phyloP scores from a whole-genome alignment of 108 stramenopile genomes.

The Cylindrotheca fusiformis region DNA sequence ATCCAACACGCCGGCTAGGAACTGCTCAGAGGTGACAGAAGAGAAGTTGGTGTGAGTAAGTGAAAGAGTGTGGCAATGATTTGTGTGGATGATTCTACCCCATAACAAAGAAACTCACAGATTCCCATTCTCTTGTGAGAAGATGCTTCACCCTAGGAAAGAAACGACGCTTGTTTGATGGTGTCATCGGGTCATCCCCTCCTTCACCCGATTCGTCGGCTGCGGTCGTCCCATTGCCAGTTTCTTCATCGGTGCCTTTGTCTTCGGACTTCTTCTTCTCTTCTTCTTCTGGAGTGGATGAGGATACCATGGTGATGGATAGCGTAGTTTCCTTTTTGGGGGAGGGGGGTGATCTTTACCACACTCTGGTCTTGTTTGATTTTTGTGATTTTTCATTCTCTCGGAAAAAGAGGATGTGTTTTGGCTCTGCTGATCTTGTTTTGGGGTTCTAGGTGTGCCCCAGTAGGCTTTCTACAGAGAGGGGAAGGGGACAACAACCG shows the following conservation, averaged over 20 bases:
- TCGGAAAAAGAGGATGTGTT: too few species aligned
- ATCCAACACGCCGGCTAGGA: conserved; percentile 29
- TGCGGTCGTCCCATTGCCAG: neutral
- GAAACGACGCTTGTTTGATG: conserved; percentile 24
- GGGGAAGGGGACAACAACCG: too few species aligned
- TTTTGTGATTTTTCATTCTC: too few species aligned
- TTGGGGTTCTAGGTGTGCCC: too few species aligned
- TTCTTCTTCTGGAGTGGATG: neutral
- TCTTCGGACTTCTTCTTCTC: neutral
- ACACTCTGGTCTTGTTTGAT: too few species aligned
- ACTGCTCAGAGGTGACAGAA: conserved; percentile 5
- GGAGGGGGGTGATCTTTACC: too few species aligned
- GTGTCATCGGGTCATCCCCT: neutral
- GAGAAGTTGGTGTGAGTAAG: neutral
- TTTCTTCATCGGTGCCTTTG: neutral
- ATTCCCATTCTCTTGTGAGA: conserved; percentile 34
- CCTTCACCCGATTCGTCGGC: neutral
- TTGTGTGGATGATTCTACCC: neutral
- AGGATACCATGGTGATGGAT: neutral
- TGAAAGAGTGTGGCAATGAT: neutral
- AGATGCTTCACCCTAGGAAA: conserved; percentile 41
- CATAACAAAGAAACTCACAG: conserved; percentile 9
- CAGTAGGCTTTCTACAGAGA: too few species aligned
- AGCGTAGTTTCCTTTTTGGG: neutral
- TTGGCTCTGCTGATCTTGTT: too few species aligned